Evolutionary conservation across 2,329 filamentous ascomycete genomes (phyloP).

Genomic region (Teratosphaeriaceae sp.): DNA sequence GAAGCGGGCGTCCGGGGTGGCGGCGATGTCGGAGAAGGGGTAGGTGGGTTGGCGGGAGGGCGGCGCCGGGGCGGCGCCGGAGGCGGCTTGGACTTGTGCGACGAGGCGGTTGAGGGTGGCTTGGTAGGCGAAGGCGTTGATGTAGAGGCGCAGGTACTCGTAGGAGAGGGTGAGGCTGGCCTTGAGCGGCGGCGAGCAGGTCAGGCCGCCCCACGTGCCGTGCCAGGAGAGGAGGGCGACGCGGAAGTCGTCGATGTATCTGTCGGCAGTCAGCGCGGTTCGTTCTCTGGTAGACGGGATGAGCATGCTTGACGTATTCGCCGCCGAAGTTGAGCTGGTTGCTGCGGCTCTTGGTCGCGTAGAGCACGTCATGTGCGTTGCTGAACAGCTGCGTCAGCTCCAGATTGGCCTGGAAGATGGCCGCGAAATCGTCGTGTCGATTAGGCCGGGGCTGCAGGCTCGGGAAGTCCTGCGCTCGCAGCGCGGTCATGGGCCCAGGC

Average conservation of each 20-base stretch:
- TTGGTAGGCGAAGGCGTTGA: slow-evolving; percentile 58
- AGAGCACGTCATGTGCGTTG: slow-evolving; percentile 30
- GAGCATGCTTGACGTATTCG: slow-evolving; percentile 27
- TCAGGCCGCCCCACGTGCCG: slow-evolving; percentile 24
- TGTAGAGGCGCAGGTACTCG: slow-evolving; percentile 59
- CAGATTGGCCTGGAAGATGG: slow-evolving; percentile 28
- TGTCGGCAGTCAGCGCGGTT: not conserved
- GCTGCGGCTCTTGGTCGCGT: slow-evolving; percentile 27
- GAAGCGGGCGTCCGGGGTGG: slow-evolving; percentile 57
- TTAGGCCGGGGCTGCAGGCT: slow-evolving; percentile 21
- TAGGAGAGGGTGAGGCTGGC: slow-evolving; percentile 56
- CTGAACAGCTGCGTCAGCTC: slow-evolving; percentile 30
- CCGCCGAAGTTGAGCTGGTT: slow-evolving; percentile 28
- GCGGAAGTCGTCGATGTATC: slow-evolving; percentile 29
- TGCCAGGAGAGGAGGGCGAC: slow-evolving; percentile 28
- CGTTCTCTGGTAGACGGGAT: not conserved
- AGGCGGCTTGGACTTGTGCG: slow-evolving; percentile 16
- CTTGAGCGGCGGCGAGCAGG: slow-evolving; percentile 49
- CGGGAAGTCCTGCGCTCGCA: slow-evolving; percentile 27
- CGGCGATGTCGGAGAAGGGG: slow-evolving; percentile 39
- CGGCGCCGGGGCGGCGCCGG: slow-evolving; percentile 17
- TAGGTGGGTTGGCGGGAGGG: slow-evolving; percentile 16
- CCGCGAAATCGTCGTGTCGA: slow-evolving; percentile 25
- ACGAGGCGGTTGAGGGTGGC: slow-evolving; percentile 27
- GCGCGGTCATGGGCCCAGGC: slow-evolving; percentile 26